Percentiles rank a stretch among this genome's conserved stretches.
Conservation (phyloP, 805 yeast species). For the Cyberlindnera sargentensis region DNA sequence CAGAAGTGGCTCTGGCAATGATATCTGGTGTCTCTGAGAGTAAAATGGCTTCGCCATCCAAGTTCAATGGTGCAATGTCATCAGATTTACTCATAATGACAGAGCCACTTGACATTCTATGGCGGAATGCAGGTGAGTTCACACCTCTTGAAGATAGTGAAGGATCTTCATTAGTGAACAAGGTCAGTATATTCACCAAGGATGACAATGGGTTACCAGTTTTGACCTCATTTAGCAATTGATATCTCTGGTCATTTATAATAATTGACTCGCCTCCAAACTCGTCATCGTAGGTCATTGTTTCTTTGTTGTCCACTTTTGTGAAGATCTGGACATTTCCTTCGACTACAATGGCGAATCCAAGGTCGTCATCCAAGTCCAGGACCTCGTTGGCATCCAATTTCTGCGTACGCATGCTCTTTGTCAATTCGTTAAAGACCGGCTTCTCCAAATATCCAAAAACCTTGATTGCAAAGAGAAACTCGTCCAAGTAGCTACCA, state of each 20-base stretch:
- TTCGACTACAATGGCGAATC: slow-evolving; percentile 89
- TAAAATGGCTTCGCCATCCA: slow-evolving; percentile 5
- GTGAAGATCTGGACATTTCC: slow-evolving; percentile 80
- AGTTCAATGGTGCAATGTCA: slow-evolving; percentile 16
- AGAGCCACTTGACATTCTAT: not conserved
- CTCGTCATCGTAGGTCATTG: slow-evolving; percentile 16
- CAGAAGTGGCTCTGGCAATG: slow-evolving; percentile 67
- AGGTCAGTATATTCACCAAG: slow-evolving; percentile 66
- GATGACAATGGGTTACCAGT: slow-evolving; percentile 85
- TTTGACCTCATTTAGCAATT: slow-evolving; percentile 70
- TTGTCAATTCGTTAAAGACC: slow-evolving; percentile 88
- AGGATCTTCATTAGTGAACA: slow-evolving; percentile 47
- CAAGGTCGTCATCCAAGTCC: slow-evolving; percentile 64
- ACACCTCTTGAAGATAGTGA: not conserved
- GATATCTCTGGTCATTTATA: slow-evolving; percentile 57
- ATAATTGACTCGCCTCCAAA: slow-evolving; percentile 29
- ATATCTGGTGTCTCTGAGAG: slow-evolving; percentile 25
- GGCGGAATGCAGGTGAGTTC: slow-evolving; percentile 4
- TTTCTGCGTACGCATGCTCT: slow-evolving; percentile 84
- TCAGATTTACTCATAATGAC: slow-evolving; percentile 1
- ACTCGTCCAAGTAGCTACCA: slow-evolving; percentile 76
- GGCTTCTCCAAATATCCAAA: slow-evolving; percentile 89
- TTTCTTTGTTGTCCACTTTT: slow-evolving; percentile 32
- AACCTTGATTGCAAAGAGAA: slow-evolving; percentile 82
- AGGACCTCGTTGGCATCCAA: slow-evolving; percentile 71